A percentile compares a stretch with the other conserved stretches of the same genome.
phyloP scores from a whole-genome alignment of 2,329 filamentous ascomycete species.

The Escovopsis sp. region DNA sequence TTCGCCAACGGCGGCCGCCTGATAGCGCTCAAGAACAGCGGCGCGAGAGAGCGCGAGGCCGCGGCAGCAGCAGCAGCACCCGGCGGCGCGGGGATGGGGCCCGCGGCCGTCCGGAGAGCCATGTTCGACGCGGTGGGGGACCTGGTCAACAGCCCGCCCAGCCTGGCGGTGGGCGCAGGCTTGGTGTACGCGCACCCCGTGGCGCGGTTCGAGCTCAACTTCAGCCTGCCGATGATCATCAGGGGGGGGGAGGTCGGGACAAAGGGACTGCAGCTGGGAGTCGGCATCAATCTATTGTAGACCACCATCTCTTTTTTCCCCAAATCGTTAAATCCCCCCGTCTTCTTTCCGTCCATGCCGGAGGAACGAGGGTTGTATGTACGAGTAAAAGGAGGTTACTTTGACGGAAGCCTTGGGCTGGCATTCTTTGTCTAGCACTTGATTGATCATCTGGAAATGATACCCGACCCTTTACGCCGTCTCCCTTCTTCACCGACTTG shows the following conservation, averaged over 20 bases:
- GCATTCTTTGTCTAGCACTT: too few species aligned
- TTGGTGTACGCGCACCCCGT: conserved; percentile 91
- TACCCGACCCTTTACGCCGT: too few species aligned
- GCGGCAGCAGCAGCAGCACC: too few species aligned
- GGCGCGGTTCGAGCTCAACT: conserved; percentile 90
- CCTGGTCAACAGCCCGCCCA: conserved; percentile 62
- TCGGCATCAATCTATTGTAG: conserved; percentile 90
- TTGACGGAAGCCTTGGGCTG: too few species aligned
- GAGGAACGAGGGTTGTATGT: too few species aligned
- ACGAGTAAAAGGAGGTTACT: too few species aligned
- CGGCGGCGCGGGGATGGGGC: conserved; percentile 20
- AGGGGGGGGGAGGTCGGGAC: conserved; percentile 73
- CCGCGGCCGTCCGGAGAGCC: conserved; percentile 33
- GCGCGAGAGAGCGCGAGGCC: conserved; percentile 29
- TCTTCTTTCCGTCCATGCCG: too few species aligned
- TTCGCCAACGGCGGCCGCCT: conserved; percentile 86
- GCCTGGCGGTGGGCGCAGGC: conserved; percentile 72
- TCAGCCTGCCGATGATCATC: conserved; percentile 71
- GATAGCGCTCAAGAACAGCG: conserved; percentile 51
- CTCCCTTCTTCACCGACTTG: too few species aligned
- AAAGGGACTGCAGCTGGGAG: conserved; percentile 89
- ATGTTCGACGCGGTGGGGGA: conserved; percentile 51
- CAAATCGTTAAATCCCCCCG: too few species aligned
- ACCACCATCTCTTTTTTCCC: neutral
- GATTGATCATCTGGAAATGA: too few species aligned